These are phyloP conservation scores for Lathyrus aphaca DNA, from an alignment of 306 rosid genomes.

Conservation along the genomic window DNA sequence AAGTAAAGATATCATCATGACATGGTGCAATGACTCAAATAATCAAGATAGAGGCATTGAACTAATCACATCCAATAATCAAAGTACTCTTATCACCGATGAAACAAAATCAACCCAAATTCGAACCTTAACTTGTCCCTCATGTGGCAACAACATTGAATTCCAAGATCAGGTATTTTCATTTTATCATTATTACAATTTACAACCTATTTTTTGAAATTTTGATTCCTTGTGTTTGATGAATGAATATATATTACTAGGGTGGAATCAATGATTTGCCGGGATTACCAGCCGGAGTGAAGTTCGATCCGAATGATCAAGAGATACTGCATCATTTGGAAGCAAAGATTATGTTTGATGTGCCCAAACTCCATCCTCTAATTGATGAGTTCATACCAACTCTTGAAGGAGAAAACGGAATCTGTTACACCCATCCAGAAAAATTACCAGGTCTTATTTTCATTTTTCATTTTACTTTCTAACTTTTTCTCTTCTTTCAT, in stretches of 20 bases:
- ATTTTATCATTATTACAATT: background rate
- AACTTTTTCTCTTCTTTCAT: background rate
- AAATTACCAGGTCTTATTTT: constrained; percentile 68
- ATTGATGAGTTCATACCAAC: constrained; percentile 85
- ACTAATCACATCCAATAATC: constrained; percentile 30
- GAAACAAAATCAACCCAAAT: constrained; percentile 30
- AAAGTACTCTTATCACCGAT: background rate
- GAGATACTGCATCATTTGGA: constrained; percentile 83
- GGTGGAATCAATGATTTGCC: constrained; percentile 68
- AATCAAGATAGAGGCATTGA: constrained; percentile 49
- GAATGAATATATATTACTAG: constrained; percentile 13
- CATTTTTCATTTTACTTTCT: background rate
- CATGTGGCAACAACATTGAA: constrained; percentile 68
- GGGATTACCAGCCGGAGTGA: constrained; percentile 80
- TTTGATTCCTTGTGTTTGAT: background rate
- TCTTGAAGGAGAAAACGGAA: constrained; percentile 79
- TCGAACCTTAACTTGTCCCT: constrained; percentile 62
- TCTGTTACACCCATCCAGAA: constrained; percentile 93
- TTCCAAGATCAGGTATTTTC: constrained; percentile 64
- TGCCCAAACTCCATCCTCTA: constrained; percentile 71
- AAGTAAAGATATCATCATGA: constrained; percentile 48
- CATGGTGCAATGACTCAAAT: constrained; percentile 70
- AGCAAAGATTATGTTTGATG: constrained; percentile 61
- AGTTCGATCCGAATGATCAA: constrained; percentile 83
- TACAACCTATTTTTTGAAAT: background rate